Evolutionary conservation across 1,139 yeast genomes (phyloP).

Genomic region (Taphrina pruni): DNA sequence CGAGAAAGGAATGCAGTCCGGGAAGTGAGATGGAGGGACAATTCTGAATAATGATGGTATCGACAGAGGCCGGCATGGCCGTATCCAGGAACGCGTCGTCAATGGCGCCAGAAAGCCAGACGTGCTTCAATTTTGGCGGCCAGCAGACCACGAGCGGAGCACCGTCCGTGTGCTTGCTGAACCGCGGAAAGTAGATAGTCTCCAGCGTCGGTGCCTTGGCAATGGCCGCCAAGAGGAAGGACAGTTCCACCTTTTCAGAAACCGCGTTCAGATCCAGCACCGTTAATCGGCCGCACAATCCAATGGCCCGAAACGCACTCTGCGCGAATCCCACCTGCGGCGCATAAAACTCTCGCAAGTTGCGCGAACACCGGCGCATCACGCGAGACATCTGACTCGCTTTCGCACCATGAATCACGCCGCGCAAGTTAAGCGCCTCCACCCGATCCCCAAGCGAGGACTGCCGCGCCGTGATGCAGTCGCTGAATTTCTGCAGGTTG

Average conservation of each 20-base stretch:
- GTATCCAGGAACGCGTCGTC: conserved; percentile 77
- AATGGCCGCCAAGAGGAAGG: conserved; percentile 78
- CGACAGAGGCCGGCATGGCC: conserved; percentile 72
- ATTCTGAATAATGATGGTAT: conserved; percentile 77
- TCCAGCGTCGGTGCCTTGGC: conserved; percentile 64
- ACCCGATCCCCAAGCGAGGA: conserved; percentile 50
- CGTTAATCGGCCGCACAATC: conserved; percentile 67
- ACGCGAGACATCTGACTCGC: conserved; percentile 86
- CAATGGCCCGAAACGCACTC: conserved; percentile 80
- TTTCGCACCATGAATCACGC: conserved; percentile 88
- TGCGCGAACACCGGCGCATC: conserved; percentile 71
- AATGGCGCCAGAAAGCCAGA: conserved; percentile 87
- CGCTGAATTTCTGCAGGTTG: conserved; percentile 76
- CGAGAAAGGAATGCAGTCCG: conserved; percentile 64
- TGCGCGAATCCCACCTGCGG: conserved; percentile 95
- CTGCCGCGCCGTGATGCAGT: conserved; percentile 57
- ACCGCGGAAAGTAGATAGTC: conserved; percentile 83
- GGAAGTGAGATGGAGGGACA: conserved; percentile 74
- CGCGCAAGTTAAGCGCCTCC: conserved; percentile 66
- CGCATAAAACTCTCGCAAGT: conserved; percentile 73
- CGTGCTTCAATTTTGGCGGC: conserved; percentile 76
- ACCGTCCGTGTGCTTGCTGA: conserved; percentile 56
- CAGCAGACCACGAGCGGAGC: conserved; percentile 54
- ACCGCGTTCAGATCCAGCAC: conserved; percentile 83
- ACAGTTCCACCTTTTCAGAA: conserved; percentile 84